A percentile compares a stretch with the other conserved stretches of the same genome.
phyloP scores from a whole-genome alignment of 1,284 basidiomycete genomes.

The Rhodotorula mucilaginosa region DNA sequence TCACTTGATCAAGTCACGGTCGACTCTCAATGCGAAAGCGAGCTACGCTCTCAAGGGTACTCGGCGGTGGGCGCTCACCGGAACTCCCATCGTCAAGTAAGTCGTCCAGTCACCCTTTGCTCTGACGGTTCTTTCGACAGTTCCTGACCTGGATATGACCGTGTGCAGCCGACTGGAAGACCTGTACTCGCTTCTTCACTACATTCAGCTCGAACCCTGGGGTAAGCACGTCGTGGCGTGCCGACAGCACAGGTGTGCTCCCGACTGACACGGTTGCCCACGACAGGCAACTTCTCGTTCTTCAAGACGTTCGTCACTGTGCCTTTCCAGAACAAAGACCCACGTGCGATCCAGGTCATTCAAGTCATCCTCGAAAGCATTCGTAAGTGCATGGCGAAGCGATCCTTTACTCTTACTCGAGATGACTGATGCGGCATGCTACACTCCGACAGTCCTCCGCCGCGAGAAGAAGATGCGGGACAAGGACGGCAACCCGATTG shows the following conservation, averaged over 20 bases:
- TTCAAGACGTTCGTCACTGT: slow-evolving; percentile 82
- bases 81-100: slow-evolving; percentile 93
- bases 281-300: slow-evolving; percentile 65
- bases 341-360: slow-evolving; percentile 86
- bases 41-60: slow-evolving; percentile 78
- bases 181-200: slow-evolving; percentile 82
- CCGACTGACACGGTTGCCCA: background rate
- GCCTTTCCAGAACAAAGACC: slow-evolving; percentile 70
- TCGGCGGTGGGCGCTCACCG: slow-evolving; percentile 86
- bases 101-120: background rate
- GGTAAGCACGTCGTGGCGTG: slow-evolving; percentile 49
- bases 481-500: slow-evolving; percentile 79
- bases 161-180: slow-evolving; percentile 66
- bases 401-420: background rate
- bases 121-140: background rate
- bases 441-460: slow-evolving; percentile 59
- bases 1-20: slow-evolving; percentile 89
- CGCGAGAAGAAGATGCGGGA: slow-evolving; percentile 94
- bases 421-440: background rate
- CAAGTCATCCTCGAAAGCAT: slow-evolving; percentile 87
- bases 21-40: slow-evolving; percentile 85
- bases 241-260: rapidly evolving
- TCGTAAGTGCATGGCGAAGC: slow-evolving; percentile 31
- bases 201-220: slow-evolving; percentile 88
- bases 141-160: background rate